These are phyloP conservation scores for Phytopythium mirpurense DNA, from an alignment of 352 stramenopile species.

Conservation along the genomic window DNA sequence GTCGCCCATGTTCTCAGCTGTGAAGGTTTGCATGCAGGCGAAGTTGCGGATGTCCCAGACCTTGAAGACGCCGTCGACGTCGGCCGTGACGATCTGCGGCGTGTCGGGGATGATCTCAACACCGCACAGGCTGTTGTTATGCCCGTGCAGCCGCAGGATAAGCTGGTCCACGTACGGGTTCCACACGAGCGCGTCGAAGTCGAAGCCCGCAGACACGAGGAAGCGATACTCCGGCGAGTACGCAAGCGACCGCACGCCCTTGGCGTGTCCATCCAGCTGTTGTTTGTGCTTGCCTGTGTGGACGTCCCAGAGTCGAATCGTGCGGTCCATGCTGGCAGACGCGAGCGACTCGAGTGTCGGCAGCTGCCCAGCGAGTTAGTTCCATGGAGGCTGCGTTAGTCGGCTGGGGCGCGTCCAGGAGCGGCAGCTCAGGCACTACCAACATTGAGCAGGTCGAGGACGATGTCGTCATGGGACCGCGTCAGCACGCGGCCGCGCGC, in stretches of 20 bases:
- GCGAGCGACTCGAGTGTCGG: constrained; percentile 76
- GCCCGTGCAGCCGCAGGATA: constrained; percentile 79
- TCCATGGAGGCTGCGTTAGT: background rate
- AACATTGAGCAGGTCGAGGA: constrained; percentile 78
- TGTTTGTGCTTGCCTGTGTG: constrained; percentile 83
- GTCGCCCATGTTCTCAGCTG: constrained; percentile 55
- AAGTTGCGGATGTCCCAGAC: constrained; percentile 91
- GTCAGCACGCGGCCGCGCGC: constrained; percentile 44
- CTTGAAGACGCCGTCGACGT: constrained; percentile 82
- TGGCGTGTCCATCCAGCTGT: constrained; percentile 78
- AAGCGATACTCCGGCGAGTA: constrained; percentile 86
- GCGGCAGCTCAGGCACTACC: constrained; percentile 3
- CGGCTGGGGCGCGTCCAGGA: background rate
- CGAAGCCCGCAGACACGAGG: constrained; percentile 82
- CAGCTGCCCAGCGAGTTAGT: constrained; percentile 26
- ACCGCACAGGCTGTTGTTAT: constrained; percentile 82
- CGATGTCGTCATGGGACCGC: constrained; percentile 84
- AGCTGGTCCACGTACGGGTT: constrained; percentile 89
- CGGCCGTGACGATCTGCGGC: constrained; percentile 82
- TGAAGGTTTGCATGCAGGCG: constrained; percentile 87
- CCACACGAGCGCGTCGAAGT: constrained; percentile 88
- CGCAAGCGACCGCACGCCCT: constrained; percentile 72
- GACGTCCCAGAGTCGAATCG: constrained; percentile 86
- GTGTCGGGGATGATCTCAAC: constrained; percentile 85
- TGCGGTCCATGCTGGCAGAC: constrained; percentile 86